Percentiles rank a stretch among this genome's conserved stretches.
Evolutionary conservation across 2,329 filamentous ascomycete species (phyloP).

Genomic region (Escovopsis sp.): DNA sequence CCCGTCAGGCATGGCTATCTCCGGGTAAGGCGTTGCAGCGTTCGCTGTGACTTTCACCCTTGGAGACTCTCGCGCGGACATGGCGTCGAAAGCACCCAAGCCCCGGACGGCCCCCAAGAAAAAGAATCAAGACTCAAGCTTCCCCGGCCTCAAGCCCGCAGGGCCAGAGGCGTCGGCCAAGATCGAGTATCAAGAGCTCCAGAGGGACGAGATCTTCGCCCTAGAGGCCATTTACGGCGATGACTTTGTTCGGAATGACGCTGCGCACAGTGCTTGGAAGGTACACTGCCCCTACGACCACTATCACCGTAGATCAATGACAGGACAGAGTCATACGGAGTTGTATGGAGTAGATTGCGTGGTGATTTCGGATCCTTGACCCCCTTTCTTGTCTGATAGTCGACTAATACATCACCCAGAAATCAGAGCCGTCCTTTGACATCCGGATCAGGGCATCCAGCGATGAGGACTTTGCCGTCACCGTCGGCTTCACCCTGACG

Average conservation of each 20-base stretch:
- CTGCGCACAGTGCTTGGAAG: slow-evolving; percentile 69
- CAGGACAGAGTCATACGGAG: too few relatives aligned
- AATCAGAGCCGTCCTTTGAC: slow-evolving; percentile 70
- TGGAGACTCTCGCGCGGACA: slow-evolving; percentile 21
- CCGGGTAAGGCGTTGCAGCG: slow-evolving; percentile 35
- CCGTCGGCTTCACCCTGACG: slow-evolving; percentile 65
- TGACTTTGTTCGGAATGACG: slow-evolving; percentile 64
- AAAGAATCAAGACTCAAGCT: slow-evolving; percentile 31
- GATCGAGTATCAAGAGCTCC: slow-evolving; percentile 65
- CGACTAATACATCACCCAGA: slow-evolving; percentile 32
- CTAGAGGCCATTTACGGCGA: slow-evolving; percentile 80
- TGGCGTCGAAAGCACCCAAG: slow-evolving; percentile 37
- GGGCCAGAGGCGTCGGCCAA: slow-evolving; percentile 27
- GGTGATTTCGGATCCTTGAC: too few relatives aligned
- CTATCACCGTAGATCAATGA: slow-evolving; percentile 5
- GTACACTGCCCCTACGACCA: slow-evolving; percentile 28
- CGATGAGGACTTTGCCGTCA: slow-evolving; percentile 55
- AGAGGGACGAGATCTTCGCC: slow-evolving; percentile 75
- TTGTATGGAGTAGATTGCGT: too few relatives aligned
- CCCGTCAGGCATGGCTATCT: slow-evolving; percentile 26
- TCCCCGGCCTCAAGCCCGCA: slow-evolving; percentile 33
- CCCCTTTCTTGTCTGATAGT: not conserved
- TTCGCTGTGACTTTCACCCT: slow-evolving; percentile 33
- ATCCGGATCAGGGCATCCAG: slow-evolving; percentile 61
- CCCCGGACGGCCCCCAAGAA: slow-evolving; percentile 33